Percentiles rank a stretch among this genome's conserved stretches.
Conservation (phyloP, 345 rosid species). For the Salix koriyanagi region DNA sequence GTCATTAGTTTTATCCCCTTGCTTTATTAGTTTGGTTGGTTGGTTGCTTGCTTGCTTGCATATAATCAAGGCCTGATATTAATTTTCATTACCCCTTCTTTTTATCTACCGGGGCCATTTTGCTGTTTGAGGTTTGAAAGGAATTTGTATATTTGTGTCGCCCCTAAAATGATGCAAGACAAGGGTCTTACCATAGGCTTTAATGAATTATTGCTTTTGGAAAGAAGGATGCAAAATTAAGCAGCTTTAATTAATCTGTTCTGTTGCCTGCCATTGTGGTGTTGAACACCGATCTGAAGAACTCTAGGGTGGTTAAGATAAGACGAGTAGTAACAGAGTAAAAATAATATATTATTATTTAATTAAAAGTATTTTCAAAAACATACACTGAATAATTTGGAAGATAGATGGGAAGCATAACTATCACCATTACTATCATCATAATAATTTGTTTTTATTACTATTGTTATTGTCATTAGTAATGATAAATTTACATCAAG, state of each 20-base stretch:
- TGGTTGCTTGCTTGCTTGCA: not conserved
- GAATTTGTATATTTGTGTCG: conserved; percentile 13
- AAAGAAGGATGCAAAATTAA: not conserved
- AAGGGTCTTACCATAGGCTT: not conserved
- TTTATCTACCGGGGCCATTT: conserved; percentile 1
- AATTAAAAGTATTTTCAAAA: too few relatives aligned
- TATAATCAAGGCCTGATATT: conserved; percentile 8
- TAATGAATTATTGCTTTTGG: not conserved
- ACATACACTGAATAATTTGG: too few relatives aligned
- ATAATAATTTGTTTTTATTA: too few relatives aligned
- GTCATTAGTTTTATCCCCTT: not conserved
- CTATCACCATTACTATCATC: too few relatives aligned
- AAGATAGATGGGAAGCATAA: too few relatives aligned
- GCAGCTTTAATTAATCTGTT: not conserved
- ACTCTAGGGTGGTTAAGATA: too few relatives aligned
- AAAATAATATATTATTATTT: too few relatives aligned
- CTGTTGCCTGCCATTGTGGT: too few relatives aligned
- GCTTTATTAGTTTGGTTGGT: not conserved
- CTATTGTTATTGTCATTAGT: too few relatives aligned
- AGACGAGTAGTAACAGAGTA: too few relatives aligned
- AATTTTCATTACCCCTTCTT: conserved; percentile 1
- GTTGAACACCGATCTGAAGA: too few relatives aligned
- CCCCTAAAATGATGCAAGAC: conserved; percentile 1
- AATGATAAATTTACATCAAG: too few relatives aligned
- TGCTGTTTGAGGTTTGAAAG: conserved; percentile 1